These are phyloP conservation scores for Lactarius vividus DNA, from an alignment of 768 basidiomycete genomes.

Conservation along the genomic window DNA sequence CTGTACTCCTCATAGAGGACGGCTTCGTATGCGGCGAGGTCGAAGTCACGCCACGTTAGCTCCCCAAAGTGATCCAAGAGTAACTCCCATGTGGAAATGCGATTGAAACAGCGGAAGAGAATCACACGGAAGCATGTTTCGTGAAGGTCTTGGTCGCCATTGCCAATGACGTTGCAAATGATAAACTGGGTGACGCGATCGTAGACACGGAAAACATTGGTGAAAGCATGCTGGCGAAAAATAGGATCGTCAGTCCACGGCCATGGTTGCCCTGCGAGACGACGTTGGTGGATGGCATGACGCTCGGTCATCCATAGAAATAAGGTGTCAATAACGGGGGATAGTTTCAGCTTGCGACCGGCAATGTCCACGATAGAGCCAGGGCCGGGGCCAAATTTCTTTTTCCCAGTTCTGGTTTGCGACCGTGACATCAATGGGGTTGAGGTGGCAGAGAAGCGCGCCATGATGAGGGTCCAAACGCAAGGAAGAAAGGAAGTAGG, in stretches of 20 bases:
- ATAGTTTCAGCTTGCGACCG: conserved; percentile 29
- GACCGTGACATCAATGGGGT: conserved; percentile 22
- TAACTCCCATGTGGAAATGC: conserved; percentile 67
- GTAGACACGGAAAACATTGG: conserved; percentile 72
- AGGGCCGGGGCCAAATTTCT: conserved; percentile 16
- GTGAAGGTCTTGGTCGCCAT: conserved; percentile 54
- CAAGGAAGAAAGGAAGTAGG: conserved; percentile 20
- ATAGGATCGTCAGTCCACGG: conserved; percentile 67
- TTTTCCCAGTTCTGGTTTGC: conserved; percentile 14
- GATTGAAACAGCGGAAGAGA: conserved; percentile 71
- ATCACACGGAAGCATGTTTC: conserved; percentile 72
- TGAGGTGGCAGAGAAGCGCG: conserved; percentile 26
- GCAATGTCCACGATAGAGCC: conserved; percentile 29
- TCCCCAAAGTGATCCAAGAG: conserved; percentile 51
- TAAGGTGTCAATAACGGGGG: conserved; percentile 33
- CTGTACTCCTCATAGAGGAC: conserved; percentile 47
- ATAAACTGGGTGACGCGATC: conserved; percentile 72
- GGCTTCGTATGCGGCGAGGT: conserved; percentile 48
- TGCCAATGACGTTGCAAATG: conserved; percentile 64
- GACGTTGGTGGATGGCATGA: conserved; percentile 33
- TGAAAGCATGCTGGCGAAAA: conserved; percentile 56
- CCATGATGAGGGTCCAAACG: conserved; percentile 17
- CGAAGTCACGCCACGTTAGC: conserved; percentile 59
- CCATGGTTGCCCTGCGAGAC: conserved; percentile 31
- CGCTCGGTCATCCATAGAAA: conserved; percentile 36